Conservation (phyloP, 225 moss, liverwort and hornwort species). For the Thuidium tamariscinum region DNA sequence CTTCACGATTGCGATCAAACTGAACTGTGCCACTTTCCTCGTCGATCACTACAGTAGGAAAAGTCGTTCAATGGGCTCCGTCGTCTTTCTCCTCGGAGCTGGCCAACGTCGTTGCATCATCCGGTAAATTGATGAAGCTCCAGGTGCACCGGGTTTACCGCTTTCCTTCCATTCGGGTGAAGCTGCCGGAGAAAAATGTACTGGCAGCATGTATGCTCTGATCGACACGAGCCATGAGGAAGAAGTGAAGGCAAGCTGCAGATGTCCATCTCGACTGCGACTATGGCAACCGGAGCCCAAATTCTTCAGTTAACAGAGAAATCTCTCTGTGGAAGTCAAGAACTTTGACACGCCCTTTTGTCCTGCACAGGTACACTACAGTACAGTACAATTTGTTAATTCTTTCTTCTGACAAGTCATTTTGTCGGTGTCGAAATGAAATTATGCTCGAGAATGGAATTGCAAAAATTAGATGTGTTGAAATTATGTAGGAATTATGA, state of each 20-base stretch:
- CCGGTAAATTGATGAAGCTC: background rate
- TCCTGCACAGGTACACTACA: background rate
- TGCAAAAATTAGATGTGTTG: background rate
- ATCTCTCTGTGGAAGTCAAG: background rate
- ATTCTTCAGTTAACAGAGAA: background rate
- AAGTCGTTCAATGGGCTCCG: slow-evolving; percentile 33
- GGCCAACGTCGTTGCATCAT: slow-evolving; percentile 6
- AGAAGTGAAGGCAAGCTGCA: slow-evolving; percentile 18
- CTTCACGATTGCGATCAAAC: no score
- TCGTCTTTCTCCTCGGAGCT: slow-evolving; percentile 36
- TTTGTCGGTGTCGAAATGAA: background rate
- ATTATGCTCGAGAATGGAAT: background rate
- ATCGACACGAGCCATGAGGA: slow-evolving; percentile 10
- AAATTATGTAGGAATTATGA: background rate
- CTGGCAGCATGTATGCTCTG: slow-evolving; percentile 9
- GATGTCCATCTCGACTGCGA: slow-evolving; percentile 31
- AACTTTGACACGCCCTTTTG: background rate
- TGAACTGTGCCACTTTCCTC: slow-evolving; percentile 28
- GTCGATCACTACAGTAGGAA: background rate
- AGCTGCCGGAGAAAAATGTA: slow-evolving; percentile 5
- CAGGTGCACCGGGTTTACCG: slow-evolving; percentile 24
- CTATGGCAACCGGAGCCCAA: background rate
- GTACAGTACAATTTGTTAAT: no score
- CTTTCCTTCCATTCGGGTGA: slow-evolving; percentile 11
- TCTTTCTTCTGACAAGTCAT: background rate